A percentile compares a stretch with the other conserved stretches of the same genome.
phyloP scores from a whole-genome alignment of 495 filamentous ascomycete species.

The Tuber magnatum region DNA sequence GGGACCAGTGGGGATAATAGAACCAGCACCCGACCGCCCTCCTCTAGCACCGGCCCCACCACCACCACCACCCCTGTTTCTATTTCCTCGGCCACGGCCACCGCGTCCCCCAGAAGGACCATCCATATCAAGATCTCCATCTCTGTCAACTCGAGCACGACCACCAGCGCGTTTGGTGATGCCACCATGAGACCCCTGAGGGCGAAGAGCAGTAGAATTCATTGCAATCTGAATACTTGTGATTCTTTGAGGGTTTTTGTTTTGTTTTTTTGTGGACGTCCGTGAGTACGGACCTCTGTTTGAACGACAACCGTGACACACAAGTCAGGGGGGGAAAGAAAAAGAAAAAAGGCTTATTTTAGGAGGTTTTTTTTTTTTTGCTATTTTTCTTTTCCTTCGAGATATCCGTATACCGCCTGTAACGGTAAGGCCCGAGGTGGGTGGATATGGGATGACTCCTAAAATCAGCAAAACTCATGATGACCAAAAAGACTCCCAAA shows the following conservation, averaged over 20 bases:
- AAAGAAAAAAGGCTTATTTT: conserved; percentile 6
- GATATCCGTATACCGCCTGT: not conserved
- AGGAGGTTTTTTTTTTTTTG: not conserved
- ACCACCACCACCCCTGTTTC: conserved; percentile 42
- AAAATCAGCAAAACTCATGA: conserved; percentile 33
- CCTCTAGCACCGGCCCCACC: conserved; percentile 40
- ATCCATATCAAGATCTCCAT: conserved; percentile 81
- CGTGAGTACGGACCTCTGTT: not conserved
- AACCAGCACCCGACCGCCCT: conserved; percentile 17
- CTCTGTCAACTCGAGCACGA: conserved; percentile 56
- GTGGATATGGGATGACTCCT: conserved; percentile 5
- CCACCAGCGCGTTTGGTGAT: conserved; percentile 60
- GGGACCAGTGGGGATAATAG: conserved; percentile 30
- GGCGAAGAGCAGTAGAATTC: conserved; percentile 34
- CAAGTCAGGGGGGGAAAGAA: not conserved
- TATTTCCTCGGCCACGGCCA: conserved; percentile 27
- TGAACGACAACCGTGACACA: conserved; percentile 5
- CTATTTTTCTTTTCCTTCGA: not conserved
- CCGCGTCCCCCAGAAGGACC: conserved; percentile 44
- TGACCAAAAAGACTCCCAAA: conserved; percentile 14
- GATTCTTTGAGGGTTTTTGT: not conserved
- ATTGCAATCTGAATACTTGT: conserved; percentile 11
- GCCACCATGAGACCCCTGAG: conserved; percentile 51
- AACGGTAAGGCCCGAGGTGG: not conserved
- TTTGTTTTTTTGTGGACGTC: not conserved